Evolutionary conservation across 257 asterid genomes (phyloP).

Genomic region (Solanum pimpinellifolium): DNA sequence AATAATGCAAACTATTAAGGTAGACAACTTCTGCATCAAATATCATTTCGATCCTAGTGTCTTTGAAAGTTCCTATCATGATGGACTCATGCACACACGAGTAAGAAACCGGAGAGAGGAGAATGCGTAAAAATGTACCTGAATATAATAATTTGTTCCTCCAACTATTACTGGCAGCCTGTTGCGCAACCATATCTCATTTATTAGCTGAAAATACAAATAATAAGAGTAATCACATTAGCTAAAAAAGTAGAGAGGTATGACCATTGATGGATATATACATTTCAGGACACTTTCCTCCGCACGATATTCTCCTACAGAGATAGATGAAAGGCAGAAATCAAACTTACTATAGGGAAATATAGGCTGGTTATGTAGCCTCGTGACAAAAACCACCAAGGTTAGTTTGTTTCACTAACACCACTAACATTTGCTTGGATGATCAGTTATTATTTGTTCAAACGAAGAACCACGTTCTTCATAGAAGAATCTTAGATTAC

Average conservation of each 20-base stretch:
- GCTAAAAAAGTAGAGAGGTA: not conserved
- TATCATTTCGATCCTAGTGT: not conserved
- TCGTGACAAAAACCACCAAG: not conserved
- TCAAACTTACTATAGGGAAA: not conserved
- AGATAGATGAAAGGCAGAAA: not conserved
- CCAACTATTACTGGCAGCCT: constrained; percentile 92
- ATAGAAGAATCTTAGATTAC: not conserved
- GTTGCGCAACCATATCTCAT: constrained; percentile 66
- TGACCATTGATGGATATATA: not conserved
- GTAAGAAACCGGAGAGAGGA: not conserved
- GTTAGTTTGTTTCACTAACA: not conserved
- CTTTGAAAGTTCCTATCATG: not conserved
- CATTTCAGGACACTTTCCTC: not conserved
- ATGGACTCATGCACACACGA: not conserved
- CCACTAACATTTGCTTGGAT: not conserved
- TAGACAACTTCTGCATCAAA: not conserved
- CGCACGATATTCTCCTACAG: not conserved
- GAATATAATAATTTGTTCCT: constrained; percentile 95
- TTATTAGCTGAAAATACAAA: constrained; percentile 43
- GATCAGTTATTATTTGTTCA: not conserved
- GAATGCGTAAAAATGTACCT: constrained; percentile 27
- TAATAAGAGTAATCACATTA: not conserved
- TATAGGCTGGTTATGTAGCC: not conserved
- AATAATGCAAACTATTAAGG: not conserved
- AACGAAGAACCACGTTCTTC: not conserved